phyloP scores from a whole-genome alignment of 371 early-diverging fungal species.

The Mortierella sp. region DNA sequence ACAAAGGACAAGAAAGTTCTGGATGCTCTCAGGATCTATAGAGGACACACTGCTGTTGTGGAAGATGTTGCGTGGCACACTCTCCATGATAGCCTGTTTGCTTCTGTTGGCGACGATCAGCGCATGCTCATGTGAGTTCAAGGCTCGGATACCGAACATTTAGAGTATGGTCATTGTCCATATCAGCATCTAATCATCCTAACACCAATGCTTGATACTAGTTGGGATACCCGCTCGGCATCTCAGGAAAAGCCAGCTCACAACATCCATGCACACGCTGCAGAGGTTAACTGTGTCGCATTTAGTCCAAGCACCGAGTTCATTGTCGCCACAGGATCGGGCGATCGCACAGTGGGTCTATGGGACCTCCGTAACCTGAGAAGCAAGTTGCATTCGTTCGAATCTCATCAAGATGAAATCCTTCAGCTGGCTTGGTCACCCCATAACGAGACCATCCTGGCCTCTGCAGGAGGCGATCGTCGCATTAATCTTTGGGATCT shows the following conservation, averaged over 20 bases:
- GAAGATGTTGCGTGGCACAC: conserved; percentile 97
- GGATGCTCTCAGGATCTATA: conserved; percentile 79
- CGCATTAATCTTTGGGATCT: conserved; percentile 98
- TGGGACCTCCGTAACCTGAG: conserved; percentile 97
- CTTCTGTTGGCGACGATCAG: conserved; percentile 96
- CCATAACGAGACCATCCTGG: conserved; percentile 90
- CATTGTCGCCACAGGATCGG: conserved; percentile 95
- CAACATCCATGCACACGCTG: conserved; percentile 85
- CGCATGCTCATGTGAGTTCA: conserved; percentile 82
- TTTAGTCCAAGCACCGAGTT: conserved; percentile 92
- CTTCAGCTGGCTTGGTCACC: conserved; percentile 97
- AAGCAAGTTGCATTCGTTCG: conserved; percentile 83
- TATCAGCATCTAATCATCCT: not conserved
- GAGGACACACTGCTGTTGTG: conserved; percentile 90
- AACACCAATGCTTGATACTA: conserved; percentile 28
- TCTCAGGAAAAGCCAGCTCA: conserved; percentile 69
- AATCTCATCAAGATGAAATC: conserved; percentile 93
- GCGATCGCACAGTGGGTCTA: conserved; percentile 93
- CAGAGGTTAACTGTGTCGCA: conserved; percentile 93
- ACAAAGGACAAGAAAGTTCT: conserved; percentile 76
- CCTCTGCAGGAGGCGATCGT: conserved; percentile 92
- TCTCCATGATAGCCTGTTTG: conserved; percentile 84
- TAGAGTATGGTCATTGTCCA: not conserved
- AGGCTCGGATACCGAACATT: conserved; percentile 27
- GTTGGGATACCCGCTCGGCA: conserved; percentile 76